Conservation (phyloP, 345 rosid species). For the Moricandia arvensis region DNA sequence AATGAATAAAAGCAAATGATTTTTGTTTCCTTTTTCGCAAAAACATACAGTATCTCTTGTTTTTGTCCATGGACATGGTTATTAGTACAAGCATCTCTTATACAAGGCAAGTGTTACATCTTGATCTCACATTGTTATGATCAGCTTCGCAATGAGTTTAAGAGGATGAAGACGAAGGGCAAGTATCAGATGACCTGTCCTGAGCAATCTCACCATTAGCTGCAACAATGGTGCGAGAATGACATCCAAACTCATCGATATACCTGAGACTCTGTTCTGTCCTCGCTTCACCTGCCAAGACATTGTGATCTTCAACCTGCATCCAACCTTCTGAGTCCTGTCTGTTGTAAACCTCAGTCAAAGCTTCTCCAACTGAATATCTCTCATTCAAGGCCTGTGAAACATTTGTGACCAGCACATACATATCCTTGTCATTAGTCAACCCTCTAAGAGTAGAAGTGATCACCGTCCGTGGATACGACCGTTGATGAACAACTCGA, state of each 20-base stretch:
- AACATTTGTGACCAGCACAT: constrained; percentile 58
- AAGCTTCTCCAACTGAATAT: constrained; percentile 29
- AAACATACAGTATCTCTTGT: background rate
- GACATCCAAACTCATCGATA: constrained; percentile 51
- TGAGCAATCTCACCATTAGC: constrained; percentile 42
- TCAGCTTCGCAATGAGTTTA: background rate
- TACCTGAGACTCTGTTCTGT: constrained; percentile 54
- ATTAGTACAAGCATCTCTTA: constrained; percentile 19
- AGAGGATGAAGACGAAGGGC: constrained; percentile 38
- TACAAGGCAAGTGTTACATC: constrained; percentile 15
- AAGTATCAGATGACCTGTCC: constrained; percentile 46
- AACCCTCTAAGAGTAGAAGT: constrained; percentile 48
- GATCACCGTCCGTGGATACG: constrained; percentile 54
- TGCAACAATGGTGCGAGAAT: constrained; percentile 42
- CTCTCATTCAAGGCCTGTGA: constrained; percentile 51
- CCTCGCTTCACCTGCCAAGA: constrained; percentile 51
- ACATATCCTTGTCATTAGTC: constrained; percentile 35
- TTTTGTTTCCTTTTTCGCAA: no score
- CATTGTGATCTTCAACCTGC: constrained; percentile 67
- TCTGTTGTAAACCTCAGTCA: constrained; percentile 36
- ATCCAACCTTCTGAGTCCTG: constrained; percentile 80
- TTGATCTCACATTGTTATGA: constrained; percentile 13
- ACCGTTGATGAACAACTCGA: constrained; percentile 28
- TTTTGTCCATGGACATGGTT: constrained; percentile 13
- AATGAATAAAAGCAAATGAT: constrained; percentile 39